These are phyloP conservation scores for Dactylellina sp. DNA, from an alignment of 2,329 filamentous ascomycete species.

Conservation along the genomic window DNA sequence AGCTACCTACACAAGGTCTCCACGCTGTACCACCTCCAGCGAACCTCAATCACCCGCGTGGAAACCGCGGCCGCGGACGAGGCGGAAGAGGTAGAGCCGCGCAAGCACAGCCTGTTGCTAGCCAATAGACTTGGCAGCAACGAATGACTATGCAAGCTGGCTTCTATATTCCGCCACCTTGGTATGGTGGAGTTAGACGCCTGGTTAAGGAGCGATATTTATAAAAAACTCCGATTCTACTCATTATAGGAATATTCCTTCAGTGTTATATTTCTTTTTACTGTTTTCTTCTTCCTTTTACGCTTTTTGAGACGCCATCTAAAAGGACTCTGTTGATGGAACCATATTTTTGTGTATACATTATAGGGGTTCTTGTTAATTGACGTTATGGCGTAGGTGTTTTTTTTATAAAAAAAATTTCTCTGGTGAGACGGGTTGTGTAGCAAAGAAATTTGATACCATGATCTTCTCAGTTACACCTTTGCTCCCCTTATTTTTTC, in stretches of 20 bases:
- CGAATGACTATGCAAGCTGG: slow-evolving; percentile 1
- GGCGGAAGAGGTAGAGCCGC: slow-evolving; percentile 56
- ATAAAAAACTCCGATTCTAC: slow-evolving; percentile 40
- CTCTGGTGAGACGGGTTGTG: slow-evolving; percentile 1
- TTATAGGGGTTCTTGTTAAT: slow-evolving; percentile 8
- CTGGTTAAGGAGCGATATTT: slow-evolving; percentile 40
- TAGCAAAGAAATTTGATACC: background rate
- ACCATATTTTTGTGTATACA: slow-evolving; percentile 15
- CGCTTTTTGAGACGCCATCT: background rate
- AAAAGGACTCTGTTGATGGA: slow-evolving; percentile 11
- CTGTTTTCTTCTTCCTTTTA: background rate
- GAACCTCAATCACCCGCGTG: slow-evolving; percentile 35
- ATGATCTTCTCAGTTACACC: background rate
- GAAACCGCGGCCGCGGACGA: slow-evolving; percentile 51
- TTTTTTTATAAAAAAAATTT: no score
- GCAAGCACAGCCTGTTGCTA: slow-evolving; percentile 32
- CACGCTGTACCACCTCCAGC: slow-evolving; percentile 47
- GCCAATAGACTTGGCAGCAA: slow-evolving; percentile 51
- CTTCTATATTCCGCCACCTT: slow-evolving; percentile 20
- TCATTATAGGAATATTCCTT: background rate
- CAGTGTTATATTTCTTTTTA: slow-evolving; percentile 4
- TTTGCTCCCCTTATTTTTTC: background rate
- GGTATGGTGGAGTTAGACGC: background rate
- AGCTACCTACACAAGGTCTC: slow-evolving; percentile 29
- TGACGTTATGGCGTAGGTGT: slow-evolving; percentile 23